Evolutionary conservation across 1,284 basidiomycete genomes (phyloP).

Genomic region (Ceratobasidium papillatum): DNA sequence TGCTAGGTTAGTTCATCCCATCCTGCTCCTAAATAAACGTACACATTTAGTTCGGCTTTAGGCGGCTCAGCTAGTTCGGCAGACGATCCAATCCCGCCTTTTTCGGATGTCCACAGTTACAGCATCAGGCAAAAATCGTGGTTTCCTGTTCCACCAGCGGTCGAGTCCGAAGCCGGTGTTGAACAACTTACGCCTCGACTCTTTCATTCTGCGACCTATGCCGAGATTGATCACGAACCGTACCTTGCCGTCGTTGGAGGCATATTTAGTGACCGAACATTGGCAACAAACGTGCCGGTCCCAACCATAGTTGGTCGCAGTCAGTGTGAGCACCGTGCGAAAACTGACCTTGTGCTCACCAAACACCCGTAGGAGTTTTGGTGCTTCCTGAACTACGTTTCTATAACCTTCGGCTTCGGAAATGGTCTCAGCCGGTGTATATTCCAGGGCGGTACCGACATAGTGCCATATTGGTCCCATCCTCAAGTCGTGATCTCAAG

Average conservation of each 20-base stretch:
- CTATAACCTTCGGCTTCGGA: constrained; percentile 39
- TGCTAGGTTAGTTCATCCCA: background rate
- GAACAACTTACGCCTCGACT: constrained; percentile 37
- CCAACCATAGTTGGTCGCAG: constrained; percentile 21
- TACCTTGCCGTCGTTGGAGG: constrained; percentile 41
- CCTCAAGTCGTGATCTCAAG: constrained; percentile 13
- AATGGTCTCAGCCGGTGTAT: constrained; percentile 30
- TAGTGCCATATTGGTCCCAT: constrained; percentile 32
- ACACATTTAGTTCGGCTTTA: background rate
- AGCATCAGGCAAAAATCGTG: constrained; percentile 1
- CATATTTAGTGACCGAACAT: constrained; percentile 28
- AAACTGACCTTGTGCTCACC: background rate
- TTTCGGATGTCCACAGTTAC: constrained; percentile 26
- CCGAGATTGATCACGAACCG: constrained; percentile 36
- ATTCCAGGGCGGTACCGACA: constrained; percentile 36
- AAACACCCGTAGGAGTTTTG: background rate
- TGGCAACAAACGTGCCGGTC: constrained; percentile 12
- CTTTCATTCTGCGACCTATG: constrained; percentile 40
- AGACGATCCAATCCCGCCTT: constrained; percentile 15
- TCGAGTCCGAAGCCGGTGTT: background rate
- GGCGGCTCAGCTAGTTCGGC: constrained; percentile 15
- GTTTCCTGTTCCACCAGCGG: background rate
- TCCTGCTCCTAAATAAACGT: too few species aligned
- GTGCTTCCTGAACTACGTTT: constrained; percentile 38
- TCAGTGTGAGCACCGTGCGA: background rate